Conservation (phyloP, 768 basidiomycete genomes). For the Rhizopogon vulgaris region DNA sequence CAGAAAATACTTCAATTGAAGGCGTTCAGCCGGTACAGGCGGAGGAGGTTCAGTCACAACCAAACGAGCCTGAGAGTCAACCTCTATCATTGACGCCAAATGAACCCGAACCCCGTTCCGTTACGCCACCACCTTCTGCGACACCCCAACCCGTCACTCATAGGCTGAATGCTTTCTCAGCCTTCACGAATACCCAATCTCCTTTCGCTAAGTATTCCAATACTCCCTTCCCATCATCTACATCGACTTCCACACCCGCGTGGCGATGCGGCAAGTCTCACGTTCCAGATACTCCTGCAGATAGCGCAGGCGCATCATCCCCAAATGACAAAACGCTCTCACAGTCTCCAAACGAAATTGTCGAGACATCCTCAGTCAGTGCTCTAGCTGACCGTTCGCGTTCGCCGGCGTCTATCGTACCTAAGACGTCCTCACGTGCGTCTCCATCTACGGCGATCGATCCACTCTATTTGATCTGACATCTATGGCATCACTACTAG, state of each 20-base stretch:
- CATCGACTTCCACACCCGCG: slow-evolving; percentile 15
- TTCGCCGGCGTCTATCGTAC: background rate
- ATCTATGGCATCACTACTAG: slow-evolving; percentile 7
- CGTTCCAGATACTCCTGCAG: slow-evolving; percentile 2
- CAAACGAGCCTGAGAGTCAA: slow-evolving; percentile 8
- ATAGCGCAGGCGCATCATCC: background rate
- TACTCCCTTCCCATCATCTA: slow-evolving; percentile 15
- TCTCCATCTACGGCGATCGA: background rate
- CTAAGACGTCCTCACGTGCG: slow-evolving; percentile 15
- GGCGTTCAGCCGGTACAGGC: slow-evolving; percentile 6
- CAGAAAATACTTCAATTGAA: background rate
- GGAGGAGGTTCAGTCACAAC: background rate
- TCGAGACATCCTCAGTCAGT: background rate
- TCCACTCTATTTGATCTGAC: background rate
- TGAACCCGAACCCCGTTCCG: slow-evolving; percentile 1
- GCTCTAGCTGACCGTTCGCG: background rate
- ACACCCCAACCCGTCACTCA: slow-evolving; percentile 4
- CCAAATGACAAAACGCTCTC: slow-evolving; percentile 6
- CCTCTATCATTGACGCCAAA: background rate
- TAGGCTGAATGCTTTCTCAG: slow-evolving; percentile 27
- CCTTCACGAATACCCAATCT: slow-evolving; percentile 31
- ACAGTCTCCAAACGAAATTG: slow-evolving; percentile 15
- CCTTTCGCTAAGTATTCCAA: slow-evolving; percentile 28
- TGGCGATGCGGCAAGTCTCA: slow-evolving; percentile 15
- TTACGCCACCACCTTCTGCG: slow-evolving; percentile 7